Base-by-base conservation (phyloP, 2,329 filamentous ascomycete genomes). In the Stemphylium beticola region DNA sequence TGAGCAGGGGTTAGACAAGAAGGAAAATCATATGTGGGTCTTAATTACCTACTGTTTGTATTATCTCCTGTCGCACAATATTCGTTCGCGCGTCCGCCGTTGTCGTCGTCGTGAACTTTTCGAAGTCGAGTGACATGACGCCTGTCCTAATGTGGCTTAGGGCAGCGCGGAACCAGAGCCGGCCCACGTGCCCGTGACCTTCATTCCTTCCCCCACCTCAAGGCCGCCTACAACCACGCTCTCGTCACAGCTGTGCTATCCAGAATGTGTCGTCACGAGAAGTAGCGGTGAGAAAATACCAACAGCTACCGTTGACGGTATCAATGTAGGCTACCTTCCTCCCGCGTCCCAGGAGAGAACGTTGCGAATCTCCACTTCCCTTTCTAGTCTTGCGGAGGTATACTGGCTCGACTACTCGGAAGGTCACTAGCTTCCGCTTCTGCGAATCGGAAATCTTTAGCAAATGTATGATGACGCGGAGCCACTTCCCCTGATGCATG, bases 61-160 rank as follows among this genome's bases (percentile, higher is more conserved):
- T 36, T 26, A 48, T 48, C 17, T 49, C 49, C 31, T n/a, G 8
- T 24, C 29, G 50, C 41, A 41, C 12, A 31, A 37, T 34, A 37
- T 33, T 45, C 44, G 57, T 41, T 37, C 42, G 29, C 40, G 39
- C 39, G 31, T 40, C 22, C n/a, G 15, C 34, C 9, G 31, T 33
- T 11, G 46, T 33, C n/a, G 46, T 33, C 31, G 17, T 36, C 45
- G 31, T 29, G 18, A 38, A 45, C 46, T 55, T 64, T 62, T 68
- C 62, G 51, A 45, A 43, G 33, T 55, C 36, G 41, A 34, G 31
- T 49, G 40, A 45, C 39, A 57, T 42, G 32, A 42, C 41, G 54
- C 55, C 54, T 60, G 56, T 45, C 61, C 49, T 9, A 29, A 52
- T 55, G 20, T 4, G 34, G 63, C 2, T 38, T 65, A 63, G 61